A percentile compares a stretch with the other conserved stretches of the same genome.
Evolutionary conservation across 2,329 filamentous ascomycete genomes (phyloP).

Genomic region (Paramyrothecium sp.): DNA sequence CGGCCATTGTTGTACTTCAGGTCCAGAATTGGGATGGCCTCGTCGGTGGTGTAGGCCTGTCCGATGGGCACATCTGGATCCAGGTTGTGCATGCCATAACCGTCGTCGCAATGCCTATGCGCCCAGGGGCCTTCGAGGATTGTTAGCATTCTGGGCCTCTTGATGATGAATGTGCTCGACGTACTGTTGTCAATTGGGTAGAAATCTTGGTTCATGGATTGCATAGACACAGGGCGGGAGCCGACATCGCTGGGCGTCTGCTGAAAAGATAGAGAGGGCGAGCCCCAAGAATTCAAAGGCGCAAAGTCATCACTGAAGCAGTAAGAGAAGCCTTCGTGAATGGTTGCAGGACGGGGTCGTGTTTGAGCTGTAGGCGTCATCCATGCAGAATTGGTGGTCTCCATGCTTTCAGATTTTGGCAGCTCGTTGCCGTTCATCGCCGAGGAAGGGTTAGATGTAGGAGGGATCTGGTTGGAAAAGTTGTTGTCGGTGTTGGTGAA

Average conservation of each 20-base stretch:
- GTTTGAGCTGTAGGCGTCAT: constrained; percentile 52
- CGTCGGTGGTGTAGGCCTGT: constrained; percentile 62
- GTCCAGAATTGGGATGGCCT: constrained; percentile 62
- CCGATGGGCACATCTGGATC: constrained; percentile 60
- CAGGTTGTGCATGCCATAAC: constrained; percentile 52
- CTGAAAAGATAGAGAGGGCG: constrained; percentile 51
- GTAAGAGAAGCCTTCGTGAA: constrained; percentile 62
- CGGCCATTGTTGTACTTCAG: constrained; percentile 48
- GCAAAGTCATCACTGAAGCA: constrained; percentile 53
- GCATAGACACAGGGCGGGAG: constrained; percentile 55
- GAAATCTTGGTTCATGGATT: constrained; percentile 58
- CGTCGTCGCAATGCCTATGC: constrained; percentile 57
- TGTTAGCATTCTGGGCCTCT: background rate
- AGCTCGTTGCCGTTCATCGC: constrained; percentile 51
- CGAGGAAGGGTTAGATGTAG: constrained; percentile 36
- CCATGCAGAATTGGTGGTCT: constrained; percentile 46
- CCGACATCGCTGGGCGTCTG: constrained; percentile 49
- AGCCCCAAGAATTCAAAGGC: constrained; percentile 56
- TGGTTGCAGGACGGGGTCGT: constrained; percentile 55
- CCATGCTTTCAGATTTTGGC: constrained; percentile 46
- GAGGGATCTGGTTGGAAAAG: constrained; percentile 42
- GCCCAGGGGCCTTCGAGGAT: constrained; percentile 36
- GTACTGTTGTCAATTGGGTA: constrained; percentile 53
- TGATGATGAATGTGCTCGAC: constrained; percentile 15
- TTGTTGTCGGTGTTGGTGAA: constrained; percentile 47